These are phyloP conservation scores for Lecanoromycetidae sp. DNA, from an alignment of 2,329 filamentous ascomycete species.

Conservation along the genomic window DNA sequence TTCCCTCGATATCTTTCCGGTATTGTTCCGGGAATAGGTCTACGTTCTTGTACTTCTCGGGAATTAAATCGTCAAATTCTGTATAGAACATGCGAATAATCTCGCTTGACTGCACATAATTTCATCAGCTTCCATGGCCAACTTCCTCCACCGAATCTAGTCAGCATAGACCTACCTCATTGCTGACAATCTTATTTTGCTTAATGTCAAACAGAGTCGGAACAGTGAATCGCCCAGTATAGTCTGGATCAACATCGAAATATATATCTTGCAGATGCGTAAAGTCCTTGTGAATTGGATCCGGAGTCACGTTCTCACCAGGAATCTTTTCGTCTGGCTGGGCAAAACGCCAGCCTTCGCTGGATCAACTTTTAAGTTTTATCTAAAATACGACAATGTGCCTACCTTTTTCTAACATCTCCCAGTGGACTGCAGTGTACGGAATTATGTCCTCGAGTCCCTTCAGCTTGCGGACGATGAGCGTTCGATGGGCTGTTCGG, in stretches of 20 bases:
- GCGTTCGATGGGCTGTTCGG: conserved; percentile 57
- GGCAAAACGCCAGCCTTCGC: conserved; percentile 67
- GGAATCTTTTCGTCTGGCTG: conserved; percentile 49
- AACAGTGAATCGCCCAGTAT: conserved; percentile 72
- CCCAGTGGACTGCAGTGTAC: conserved; percentile 81
- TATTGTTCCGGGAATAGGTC: conserved; percentile 57
- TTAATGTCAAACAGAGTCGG: conserved; percentile 67
- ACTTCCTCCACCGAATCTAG: too few relatives aligned
- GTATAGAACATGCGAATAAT: conserved; percentile 83
- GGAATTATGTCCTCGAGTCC: conserved; percentile 76
- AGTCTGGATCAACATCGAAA: conserved; percentile 60
- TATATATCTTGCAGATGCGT: conserved; percentile 69
- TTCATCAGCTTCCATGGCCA: too few relatives aligned
- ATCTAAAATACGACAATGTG: not conserved
- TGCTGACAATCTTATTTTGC: conserved; percentile 66
- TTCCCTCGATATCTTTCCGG: conserved; percentile 57
- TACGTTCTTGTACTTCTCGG: conserved; percentile 46
- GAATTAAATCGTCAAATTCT: conserved; percentile 63
- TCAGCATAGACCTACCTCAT: conserved; percentile 50
- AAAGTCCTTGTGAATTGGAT: conserved; percentile 52
- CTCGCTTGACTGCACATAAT: conserved; percentile 55
- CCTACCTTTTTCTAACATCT: conserved; percentile 57
- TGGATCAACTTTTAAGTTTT: not conserved
- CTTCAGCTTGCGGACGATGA: conserved; percentile 84
- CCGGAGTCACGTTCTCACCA: conserved; percentile 41